Conservation (phyloP, 306 rosid species). For the Dicorynia guianensis region DNA sequence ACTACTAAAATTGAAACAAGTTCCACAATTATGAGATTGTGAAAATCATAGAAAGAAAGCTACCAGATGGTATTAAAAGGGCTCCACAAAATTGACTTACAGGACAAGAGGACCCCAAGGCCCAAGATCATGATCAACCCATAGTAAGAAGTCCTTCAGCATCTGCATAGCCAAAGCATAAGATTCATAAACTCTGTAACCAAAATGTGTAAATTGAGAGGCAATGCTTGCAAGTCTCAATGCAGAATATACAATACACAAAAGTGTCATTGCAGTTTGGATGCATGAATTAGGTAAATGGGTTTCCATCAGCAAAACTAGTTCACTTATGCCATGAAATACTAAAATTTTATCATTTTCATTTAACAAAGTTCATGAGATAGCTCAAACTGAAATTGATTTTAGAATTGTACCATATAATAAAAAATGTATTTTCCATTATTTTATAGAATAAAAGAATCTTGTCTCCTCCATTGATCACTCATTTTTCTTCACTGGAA, state of each 20-base stretch:
- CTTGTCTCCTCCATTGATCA: neutral
- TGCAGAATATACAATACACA: neutral
- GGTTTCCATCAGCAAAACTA: neutral
- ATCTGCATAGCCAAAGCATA: slow-evolving; percentile 55
- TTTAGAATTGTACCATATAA: no score
- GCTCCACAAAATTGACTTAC: slow-evolving; percentile 58
- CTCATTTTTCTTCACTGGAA: neutral
- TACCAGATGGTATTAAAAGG: neutral
- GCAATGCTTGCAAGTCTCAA: neutral
- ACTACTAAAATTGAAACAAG: slow-evolving; percentile 23
- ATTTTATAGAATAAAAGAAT: neutral
- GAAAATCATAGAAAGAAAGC: neutral
- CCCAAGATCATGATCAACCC: slow-evolving; percentile 96
- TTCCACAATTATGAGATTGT: neutral
- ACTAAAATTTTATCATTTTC: neutral
- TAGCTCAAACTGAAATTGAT: neutral
- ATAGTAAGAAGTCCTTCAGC: slow-evolving; percentile 83
- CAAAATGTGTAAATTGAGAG: slow-evolving; percentile 22
- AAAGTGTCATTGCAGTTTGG: neutral
- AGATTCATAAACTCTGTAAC: neutral
- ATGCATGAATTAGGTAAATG: neutral
- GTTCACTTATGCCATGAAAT: neutral
- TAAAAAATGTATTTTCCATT: neutral
- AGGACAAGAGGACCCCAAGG: slow-evolving; percentile 92
- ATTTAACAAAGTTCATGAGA: neutral